phyloP scores from a whole-genome alignment of 345 rosid species.

The Citrus australasica region DNA sequence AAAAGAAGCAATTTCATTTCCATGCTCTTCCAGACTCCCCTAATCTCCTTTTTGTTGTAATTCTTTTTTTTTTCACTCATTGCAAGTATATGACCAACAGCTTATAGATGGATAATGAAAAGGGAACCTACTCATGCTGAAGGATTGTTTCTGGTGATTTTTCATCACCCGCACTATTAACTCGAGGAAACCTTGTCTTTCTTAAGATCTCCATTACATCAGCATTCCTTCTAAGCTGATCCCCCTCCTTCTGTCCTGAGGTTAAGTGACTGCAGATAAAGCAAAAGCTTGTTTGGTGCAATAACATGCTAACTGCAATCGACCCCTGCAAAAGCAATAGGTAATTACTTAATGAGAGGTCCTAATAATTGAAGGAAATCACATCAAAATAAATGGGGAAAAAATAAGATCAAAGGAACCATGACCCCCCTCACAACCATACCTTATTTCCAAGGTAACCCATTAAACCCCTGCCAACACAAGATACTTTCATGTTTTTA shows the following conservation, averaged over 20 bases:
- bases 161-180: slow-evolving; percentile 45
- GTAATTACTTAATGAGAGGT: slow-evolving; percentile 1
- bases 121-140: slow-evolving; percentile 78
- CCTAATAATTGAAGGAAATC: slow-evolving; percentile 3
- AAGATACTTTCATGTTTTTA: slow-evolving; percentile 91
- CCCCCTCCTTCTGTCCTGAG: slow-evolving; percentile 97
- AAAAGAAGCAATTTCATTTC: not conserved
- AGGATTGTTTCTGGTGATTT: slow-evolving; percentile 95
- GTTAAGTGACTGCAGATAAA: slow-evolving; percentile 92
- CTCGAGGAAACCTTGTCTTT: slow-evolving; percentile 93
- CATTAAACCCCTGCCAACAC: slow-evolving; percentile 98
- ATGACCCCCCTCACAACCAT: not conserved
- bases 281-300: slow-evolving; percentile 94
- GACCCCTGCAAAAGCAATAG: slow-evolving; percentile 69
- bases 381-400: not conserved
- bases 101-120: slow-evolving; percentile 6
- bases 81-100: not conserved
- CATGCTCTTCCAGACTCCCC: not conserved
- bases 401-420: slow-evolving; percentile 7
- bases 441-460: slow-evolving; percentile 99
- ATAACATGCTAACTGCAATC: slow-evolving; percentile 87
- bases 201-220: slow-evolving; percentile 96
- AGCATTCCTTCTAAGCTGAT: slow-evolving; percentile 82
- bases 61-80: not conserved
- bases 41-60: not conserved